Base-by-base conservation (phyloP, 371 early-diverging fungal species). In the Mortierella sp. region DNA sequence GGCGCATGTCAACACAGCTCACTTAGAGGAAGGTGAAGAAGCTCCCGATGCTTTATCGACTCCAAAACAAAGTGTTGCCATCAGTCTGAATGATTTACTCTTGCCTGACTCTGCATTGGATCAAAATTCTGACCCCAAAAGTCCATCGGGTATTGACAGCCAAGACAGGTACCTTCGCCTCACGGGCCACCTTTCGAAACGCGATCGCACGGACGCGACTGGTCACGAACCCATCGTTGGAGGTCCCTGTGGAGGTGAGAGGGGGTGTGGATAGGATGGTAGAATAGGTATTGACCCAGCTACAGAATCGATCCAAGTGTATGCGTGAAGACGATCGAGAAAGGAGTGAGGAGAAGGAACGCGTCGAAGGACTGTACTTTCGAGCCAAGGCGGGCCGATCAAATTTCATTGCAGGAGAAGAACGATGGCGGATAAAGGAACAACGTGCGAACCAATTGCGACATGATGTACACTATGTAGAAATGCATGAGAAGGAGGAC, bases 401-500 rank as follows among this genome's bases (percentile, higher is more conserved):
- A 3, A 85, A 85, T 62, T 87, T 87, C 55, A 86, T 87, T 60
- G 80, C 68, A 0, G 86, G 84, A 6, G 84, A 84, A 58, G 84
- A 81, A 52, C 84, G 84, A 21, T 87, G 87, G 87, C 72, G 79
- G 1, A 45, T 66, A 9, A 77, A 77, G 28, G 79, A 77, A 26
- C 79, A 77, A 52, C 57, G 72, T 5, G 72, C 73, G 11, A 77
- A 77, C 57, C 57, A 64, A 47, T 23, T 75, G 7, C 1, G 30
- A 16, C 29, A 18, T 11, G 37, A 57, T 29, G 53, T 9, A 4
- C 26, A 53, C 9, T 23, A 53, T 23, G 37, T 9, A 9, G 37
- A 9, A 9, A 37, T 37, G 37, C 9, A 37, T 9, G 37, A 37
- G 5, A 9, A 37, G 37, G 37, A 37, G 3, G 37, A 37, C 5